phyloP scores from a whole-genome alignment of 75 land plant genomes.

The Cupressus sempervirens region DNA sequence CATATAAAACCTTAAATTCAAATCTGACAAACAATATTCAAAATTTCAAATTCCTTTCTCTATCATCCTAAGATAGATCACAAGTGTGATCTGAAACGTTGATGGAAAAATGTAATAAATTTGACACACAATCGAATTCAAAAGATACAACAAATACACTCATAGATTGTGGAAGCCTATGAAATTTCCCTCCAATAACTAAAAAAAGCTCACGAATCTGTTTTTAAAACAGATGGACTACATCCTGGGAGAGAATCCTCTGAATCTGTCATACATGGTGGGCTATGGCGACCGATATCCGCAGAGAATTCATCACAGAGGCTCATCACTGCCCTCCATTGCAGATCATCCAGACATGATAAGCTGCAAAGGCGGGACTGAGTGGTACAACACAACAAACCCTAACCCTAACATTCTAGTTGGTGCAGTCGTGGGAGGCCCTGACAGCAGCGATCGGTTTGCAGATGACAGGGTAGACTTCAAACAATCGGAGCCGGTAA shows the following conservation, averaged over 20 bases:
- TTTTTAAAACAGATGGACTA: slow-evolving; percentile 59
- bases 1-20: neutral
- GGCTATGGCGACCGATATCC: slow-evolving; percentile 74
- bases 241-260: slow-evolving; percentile 80
- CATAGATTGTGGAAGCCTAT: too few species aligned
- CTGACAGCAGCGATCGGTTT: slow-evolving; percentile 51
- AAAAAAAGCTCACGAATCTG: neutral
- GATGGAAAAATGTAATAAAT: too few species aligned
- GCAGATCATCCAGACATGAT: slow-evolving; percentile 38
- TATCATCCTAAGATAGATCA: too few species aligned
- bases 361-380: slow-evolving; percentile 51
- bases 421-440: slow-evolving; percentile 85
- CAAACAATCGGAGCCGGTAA: slow-evolving; percentile 53
- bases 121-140: too few species aligned
- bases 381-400: slow-evolving; percentile 31
- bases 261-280: slow-evolving; percentile 84
- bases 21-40: neutral
- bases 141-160: too few species aligned
- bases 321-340: slow-evolving; percentile 68
- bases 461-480: slow-evolving; percentile 49
- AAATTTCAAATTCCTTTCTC: too few species aligned
- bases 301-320: slow-evolving; percentile 77
- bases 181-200: neutral
- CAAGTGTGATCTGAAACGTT: too few species aligned
- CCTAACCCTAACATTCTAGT: slow-evolving; percentile 67